Evolutionary conservation across 2,329 filamentous ascomycete genomes (phyloP), one percentile per base, ranked within the genome.

Genomic region (Aspergillus udagawae): DNA sequence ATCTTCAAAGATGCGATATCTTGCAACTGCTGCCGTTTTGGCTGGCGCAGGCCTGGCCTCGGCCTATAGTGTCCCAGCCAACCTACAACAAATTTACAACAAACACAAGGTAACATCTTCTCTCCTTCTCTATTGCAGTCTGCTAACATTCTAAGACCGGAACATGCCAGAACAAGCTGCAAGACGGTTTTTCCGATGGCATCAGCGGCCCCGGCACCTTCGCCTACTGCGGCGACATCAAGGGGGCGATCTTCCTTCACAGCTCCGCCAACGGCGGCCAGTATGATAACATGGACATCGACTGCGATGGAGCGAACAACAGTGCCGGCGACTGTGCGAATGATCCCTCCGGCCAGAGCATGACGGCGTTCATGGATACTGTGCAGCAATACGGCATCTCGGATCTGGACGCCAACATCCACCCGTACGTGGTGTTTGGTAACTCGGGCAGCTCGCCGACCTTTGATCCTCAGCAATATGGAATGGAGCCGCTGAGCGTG

Each of bases 271-370:
- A 75, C 41, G 64, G 60, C 2, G 64, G 62, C 12, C 45, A 60
- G 23, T 72, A 84, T 42, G 77, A 73, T 52, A 80, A 85, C 68
- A 83, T 85, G 80, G 83, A 85, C 62, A 75, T 85, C 54, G 82
- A 84, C 70, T 86, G 83, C 63, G 83, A 86, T 61, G 83, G 83
- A 23, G 65, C 73, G 7, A 75, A 81, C 54, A 67, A 70, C 23
- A 72, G 73, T 7, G 77, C 76, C 29, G 78, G 79, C 1, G 75
- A 76, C 44, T 84, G 82, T 62, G 73, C 66, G 35, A 73, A 70
- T 20, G 79, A 78, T 10, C 67, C 61, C 20, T 78, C 80, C 1
- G 67, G 66, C 1, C 65, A 68, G 64, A 70, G 69, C 38, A 63
- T 77, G 56, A 84, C 83, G 1, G 73, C 79, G 0, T 84, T 84